These are phyloP conservation scores for Myxozyma kluyveri DNA, from an alignment of 805 yeast genomes.

Conservation along the genomic window DNA sequence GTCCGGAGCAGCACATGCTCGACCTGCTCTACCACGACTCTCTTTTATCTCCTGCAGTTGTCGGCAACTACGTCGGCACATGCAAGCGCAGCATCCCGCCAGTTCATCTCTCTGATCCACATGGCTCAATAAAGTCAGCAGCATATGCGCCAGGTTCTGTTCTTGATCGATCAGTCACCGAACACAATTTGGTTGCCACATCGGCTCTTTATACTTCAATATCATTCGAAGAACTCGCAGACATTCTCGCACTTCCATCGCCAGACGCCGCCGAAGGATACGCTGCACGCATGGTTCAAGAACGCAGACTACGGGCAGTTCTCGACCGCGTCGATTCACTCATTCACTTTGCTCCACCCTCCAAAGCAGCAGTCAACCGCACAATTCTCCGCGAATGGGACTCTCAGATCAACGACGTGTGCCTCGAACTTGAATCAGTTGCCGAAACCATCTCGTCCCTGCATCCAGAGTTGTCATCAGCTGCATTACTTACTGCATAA, in stretches of 20 bases:
- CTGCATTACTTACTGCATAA: not conserved
- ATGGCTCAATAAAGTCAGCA: not conserved
- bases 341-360: constrained; percentile 26
- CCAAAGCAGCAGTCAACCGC: not conserved
- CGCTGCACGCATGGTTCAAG: constrained; percentile 37
- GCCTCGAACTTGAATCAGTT: constrained; percentile 31
- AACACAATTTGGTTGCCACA: constrained; percentile 38
- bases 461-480: constrained; percentile 8
- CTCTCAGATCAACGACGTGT: constrained; percentile 23
- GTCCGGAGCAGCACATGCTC: constrained; percentile 27
- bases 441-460: constrained; percentile 17
- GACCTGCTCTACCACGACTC: constrained; percentile 34
- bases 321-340: constrained; percentile 36
- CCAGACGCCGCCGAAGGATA: constrained; percentile 33
- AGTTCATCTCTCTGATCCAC: constrained; percentile 7
- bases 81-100: constrained; percentile 9
- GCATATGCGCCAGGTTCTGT: constrained; percentile 30
- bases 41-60: constrained; percentile 33
- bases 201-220: constrained; percentile 36
- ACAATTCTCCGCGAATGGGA: constrained; percentile 21
- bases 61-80: constrained; percentile 26
- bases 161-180: constrained; percentile 36
- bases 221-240: constrained; percentile 32
- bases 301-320: constrained; percentile 34
- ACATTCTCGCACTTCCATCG: constrained; percentile 31